Conservation (phyloP, 176 grass and related monocot genomes). For the Paspalum vaginatum region DNA sequence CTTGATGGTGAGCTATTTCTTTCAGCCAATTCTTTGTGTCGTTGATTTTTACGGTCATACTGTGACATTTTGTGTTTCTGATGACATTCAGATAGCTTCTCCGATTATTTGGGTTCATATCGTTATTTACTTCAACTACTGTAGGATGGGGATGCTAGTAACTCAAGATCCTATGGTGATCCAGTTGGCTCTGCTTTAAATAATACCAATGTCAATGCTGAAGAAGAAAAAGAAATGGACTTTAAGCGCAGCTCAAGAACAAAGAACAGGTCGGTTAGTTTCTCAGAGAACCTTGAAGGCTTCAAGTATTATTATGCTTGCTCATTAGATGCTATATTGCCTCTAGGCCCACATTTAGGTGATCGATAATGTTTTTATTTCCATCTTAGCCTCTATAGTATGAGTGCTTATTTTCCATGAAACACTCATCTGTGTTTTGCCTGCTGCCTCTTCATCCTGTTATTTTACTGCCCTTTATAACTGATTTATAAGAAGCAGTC, state of each 20-base stretch:
- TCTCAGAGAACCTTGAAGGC: background rate
- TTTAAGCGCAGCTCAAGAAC: conserved; percentile 44
- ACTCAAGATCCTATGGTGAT: conserved; percentile 58
- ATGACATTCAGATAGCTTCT: conserved; percentile 98
- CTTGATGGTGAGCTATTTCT: conserved; percentile 58
- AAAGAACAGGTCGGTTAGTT: conserved; percentile 50
- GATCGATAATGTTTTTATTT: background rate
- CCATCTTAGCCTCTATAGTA: background rate
- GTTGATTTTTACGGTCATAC: conserved; percentile 40
- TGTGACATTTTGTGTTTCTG: conserved; percentile 76
- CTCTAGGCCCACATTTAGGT: background rate
- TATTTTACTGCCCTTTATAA: background rate
- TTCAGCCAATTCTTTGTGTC: conserved; percentile 30
- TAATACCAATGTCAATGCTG: conserved; percentile 35
- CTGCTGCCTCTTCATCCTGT: background rate
- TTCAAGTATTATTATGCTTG: conserved; percentile 26
- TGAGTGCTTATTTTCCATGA: background rate
- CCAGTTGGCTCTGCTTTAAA: conserved; percentile 49
- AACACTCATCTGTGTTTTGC: background rate
- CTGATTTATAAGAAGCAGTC: conserved; percentile 5
- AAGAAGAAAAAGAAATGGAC: conserved; percentile 52
- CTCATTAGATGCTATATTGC: conserved; percentile 12
- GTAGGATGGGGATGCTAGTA: conserved; percentile 73
- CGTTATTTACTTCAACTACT: conserved; percentile 99
- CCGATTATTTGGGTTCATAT: conserved; percentile 89